These are phyloP conservation scores for Boletellus ananiceps DNA, from an alignment of 768 basidiomycete genomes.

Conservation along the genomic window DNA sequence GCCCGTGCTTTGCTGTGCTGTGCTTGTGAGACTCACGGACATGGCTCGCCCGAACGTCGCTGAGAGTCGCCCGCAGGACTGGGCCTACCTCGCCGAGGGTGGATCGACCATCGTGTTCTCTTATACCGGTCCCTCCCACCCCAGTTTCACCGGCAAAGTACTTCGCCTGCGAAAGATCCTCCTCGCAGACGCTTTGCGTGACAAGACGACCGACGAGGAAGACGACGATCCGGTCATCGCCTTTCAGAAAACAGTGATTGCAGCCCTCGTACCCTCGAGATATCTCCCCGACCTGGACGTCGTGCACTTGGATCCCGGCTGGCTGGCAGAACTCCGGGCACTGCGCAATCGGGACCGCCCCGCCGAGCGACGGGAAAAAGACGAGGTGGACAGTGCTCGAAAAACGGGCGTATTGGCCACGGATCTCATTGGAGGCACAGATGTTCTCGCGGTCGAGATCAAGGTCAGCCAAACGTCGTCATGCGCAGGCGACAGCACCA, in stretches of 20 bases:
- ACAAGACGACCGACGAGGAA: slow-evolving; percentile 25
- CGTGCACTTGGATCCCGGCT: slow-evolving; percentile 43
- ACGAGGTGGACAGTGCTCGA: slow-evolving; percentile 52
- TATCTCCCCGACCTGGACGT: slow-evolving; percentile 56
- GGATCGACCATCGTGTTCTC: slow-evolving; percentile 87
- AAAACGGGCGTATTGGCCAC: slow-evolving; percentile 69
- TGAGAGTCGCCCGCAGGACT: slow-evolving; percentile 44
- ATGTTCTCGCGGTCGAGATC: slow-evolving; percentile 74
- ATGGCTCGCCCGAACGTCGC: slow-evolving; percentile 8
- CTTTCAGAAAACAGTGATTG: slow-evolving; percentile 64
- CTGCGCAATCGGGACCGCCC: slow-evolving; percentile 53
- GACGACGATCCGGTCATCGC: slow-evolving; percentile 40
- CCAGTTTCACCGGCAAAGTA: slow-evolving; percentile 57
- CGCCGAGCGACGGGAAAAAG: slow-evolving; percentile 46
- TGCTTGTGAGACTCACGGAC: slow-evolving; percentile 8
- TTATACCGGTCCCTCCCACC: slow-evolving; percentile 55
- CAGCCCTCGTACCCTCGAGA: slow-evolving; percentile 54
- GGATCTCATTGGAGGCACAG: slow-evolving; percentile 65
- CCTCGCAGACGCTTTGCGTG: slow-evolving; percentile 12
- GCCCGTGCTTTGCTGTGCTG: neutral
- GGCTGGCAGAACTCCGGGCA: slow-evolving; percentile 54
- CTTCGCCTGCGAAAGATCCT: slow-evolving; percentile 70
- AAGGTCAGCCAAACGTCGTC: slow-evolving; percentile 53
- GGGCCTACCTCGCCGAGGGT: slow-evolving; percentile 91
- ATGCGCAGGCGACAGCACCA: neutral